Conservation (phyloP, 2,329 filamentous ascomycete genomes). For the Hymenoscyphus repandus region DNA sequence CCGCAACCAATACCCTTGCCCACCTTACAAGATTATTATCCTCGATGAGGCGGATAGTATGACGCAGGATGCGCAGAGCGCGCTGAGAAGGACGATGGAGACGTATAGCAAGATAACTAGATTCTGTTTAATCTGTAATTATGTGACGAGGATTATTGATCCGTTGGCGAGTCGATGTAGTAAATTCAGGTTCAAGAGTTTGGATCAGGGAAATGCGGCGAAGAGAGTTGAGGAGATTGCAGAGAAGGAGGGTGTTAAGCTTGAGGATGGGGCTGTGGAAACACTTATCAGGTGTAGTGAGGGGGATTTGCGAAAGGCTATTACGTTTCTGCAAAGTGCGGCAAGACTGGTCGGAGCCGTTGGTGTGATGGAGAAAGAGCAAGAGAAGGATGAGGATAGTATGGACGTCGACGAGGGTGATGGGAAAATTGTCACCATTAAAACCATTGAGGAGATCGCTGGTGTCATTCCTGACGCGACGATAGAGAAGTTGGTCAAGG, state of each 20-base stretch:
- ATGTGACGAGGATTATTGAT: constrained; percentile 96
- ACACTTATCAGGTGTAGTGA: constrained; percentile 83
- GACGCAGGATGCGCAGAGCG: constrained; percentile 95
- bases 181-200: constrained; percentile 96
- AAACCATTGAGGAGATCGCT: constrained; percentile 87
- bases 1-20: constrained; percentile 75
- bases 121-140: constrained; percentile 98
- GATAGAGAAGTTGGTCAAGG: constrained; percentile 63
- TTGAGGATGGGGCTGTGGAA: constrained; percentile 77
- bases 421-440: constrained; percentile 69
- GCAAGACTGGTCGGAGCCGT: constrained; percentile 74
- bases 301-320: constrained; percentile 91
- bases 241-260: constrained; percentile 64
- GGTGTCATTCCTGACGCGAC: constrained; percentile 80
- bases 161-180: constrained; percentile 88
- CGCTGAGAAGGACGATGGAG: constrained; percentile 94
- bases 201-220: constrained; percentile 81
- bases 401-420: constrained; percentile 48
- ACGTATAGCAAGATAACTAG: constrained; percentile 94
- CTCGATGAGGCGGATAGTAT: constrained; percentile 98
- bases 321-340: constrained; percentile 94
- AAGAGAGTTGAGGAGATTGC: constrained; percentile 80
- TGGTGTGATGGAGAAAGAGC: constrained; percentile 35
- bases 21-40: constrained; percentile 98
- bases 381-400: constrained; percentile 37